Evolutionary conservation across 1,284 basidiomycete species (phyloP).

Genomic region (Xanthoconium separans): DNA sequence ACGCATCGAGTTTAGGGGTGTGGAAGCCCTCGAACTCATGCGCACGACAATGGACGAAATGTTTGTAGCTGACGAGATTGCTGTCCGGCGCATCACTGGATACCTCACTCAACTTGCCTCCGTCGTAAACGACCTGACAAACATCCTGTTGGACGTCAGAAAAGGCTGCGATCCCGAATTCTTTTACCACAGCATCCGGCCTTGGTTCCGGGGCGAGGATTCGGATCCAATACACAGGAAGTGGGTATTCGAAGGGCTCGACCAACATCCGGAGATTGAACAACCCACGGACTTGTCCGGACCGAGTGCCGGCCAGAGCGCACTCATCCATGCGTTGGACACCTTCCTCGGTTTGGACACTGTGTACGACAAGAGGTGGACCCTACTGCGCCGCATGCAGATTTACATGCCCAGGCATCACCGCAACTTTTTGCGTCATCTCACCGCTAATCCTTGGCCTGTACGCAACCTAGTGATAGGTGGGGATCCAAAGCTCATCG

Average conservation of each 20-base stretch:
- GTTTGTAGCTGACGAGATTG: constrained; percentile 83
- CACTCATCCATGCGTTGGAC: constrained; percentile 87
- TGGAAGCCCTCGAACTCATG: constrained; percentile 85
- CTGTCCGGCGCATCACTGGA: constrained; percentile 67
- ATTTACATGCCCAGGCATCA: constrained; percentile 92
- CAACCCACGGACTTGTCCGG: constrained; percentile 73
- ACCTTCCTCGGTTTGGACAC: constrained; percentile 87
- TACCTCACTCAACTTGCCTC: constrained; percentile 69
- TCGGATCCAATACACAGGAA: constrained; percentile 55
- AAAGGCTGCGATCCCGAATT: constrained; percentile 75
- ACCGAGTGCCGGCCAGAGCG: constrained; percentile 89
- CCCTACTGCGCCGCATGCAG: constrained; percentile 81
- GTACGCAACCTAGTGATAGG: constrained; percentile 40
- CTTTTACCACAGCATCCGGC: constrained; percentile 86
- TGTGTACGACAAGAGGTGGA: constrained; percentile 24
- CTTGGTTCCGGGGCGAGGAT: constrained; percentile 91
- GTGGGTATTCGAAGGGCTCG: constrained; percentile 84
- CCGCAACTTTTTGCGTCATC: constrained; percentile 83
- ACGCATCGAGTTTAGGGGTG: constrained; percentile 90
- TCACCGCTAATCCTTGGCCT: constrained; percentile 61
- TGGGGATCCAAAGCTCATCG: constrained; percentile 38
- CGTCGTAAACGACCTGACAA: constrained; percentile 66
- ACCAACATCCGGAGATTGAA: constrained; percentile 47
- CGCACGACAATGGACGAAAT: constrained; percentile 87
- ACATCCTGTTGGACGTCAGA: constrained; percentile 63